Conservation (phyloP, 441 rosid genomes). For the Viola pubescens region DNA sequence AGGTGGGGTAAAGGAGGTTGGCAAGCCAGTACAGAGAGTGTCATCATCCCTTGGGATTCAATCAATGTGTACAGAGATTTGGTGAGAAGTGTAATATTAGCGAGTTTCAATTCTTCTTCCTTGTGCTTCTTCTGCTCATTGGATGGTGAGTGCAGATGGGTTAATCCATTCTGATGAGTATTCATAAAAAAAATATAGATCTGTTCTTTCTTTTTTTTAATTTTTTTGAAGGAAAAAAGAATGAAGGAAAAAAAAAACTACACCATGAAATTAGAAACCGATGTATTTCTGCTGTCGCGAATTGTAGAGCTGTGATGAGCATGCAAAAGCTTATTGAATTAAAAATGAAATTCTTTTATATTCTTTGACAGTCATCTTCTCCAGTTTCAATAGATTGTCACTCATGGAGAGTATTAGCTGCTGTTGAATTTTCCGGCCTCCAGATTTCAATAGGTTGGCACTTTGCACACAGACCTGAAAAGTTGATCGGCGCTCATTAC, state of each 20-base stretch:
- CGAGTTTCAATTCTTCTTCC: slow-evolving; percentile 30
- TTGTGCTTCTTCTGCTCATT: slow-evolving; percentile 28
- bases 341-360: slow-evolving; percentile 47
- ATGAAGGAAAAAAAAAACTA: slow-evolving; percentile 16
- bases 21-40: slow-evolving; percentile 8
- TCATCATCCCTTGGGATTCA: slow-evolving; percentile 11
- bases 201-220: slow-evolving; percentile 16
- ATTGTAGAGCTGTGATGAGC: slow-evolving; percentile 52
- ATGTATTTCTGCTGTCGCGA: slow-evolving; percentile 36
- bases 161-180: slow-evolving; percentile 33
- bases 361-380: slow-evolving; percentile 17
- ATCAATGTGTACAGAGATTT: slow-evolving; percentile 44
- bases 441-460: too few relatives aligned
- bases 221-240: neutral
- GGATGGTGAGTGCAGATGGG: slow-evolving; percentile 26
- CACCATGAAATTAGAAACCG: slow-evolving; percentile 34
- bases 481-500: too few relatives aligned
- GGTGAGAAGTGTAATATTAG: slow-evolving; percentile 59
- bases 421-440: too few relatives aligned
- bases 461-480: too few relatives aligned
- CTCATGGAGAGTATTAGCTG: too few relatives aligned
- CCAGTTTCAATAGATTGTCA: neutral
- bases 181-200: slow-evolving; percentile 35
- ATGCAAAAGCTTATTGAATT: slow-evolving; percentile 38
- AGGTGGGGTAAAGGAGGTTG: slow-evolving; percentile 8